Evolutionary conservation across 106 monocot genomes (phyloP), one percentile per base, ranked within the genome.

Genomic region (Gastrodia elata): DNA sequence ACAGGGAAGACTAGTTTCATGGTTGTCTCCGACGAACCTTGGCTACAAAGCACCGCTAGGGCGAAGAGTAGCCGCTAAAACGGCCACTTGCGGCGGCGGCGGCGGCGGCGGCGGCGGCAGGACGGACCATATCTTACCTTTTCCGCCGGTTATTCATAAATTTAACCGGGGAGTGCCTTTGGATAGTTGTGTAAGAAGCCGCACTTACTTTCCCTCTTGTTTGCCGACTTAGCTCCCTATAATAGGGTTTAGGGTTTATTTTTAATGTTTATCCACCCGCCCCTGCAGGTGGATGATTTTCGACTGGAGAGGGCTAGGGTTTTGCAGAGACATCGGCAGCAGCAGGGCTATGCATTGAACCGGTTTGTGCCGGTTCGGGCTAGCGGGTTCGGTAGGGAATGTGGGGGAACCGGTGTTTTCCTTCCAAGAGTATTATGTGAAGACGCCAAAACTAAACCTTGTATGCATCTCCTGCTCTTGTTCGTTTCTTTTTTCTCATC

Each of bases 391-490:
- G 70, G 64, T 3, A 35, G 73, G 30, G 38, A 34, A 15, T 39
- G 49, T 2, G 46, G 46, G 0, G 84, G 84, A 7, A 84, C 84
- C 2, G 84, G 84, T 7, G 84, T 84, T 13, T 84, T 84, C 26
- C 68, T 80, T 10, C 83, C 83, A 1, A 58, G 83, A 35, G 73
- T 71, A 5, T 7, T 2, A 11, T 26, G 48, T 25, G 42, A 34
- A 20, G 40, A 67, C 28, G 37, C 36, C 49, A 40, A 16, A 1
- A 69, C 28, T 27, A 77, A 77, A 40, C 36, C 56, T 32, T 27
- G 70, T 71, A 32, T 40, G 48, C 44, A 8, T 1, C 18, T 52
- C 4, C 0, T 52, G 2, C 20, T n/a, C n/a, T 49, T 49, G 22
- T 20, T 0, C 5, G 6, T 49, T 6, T 49, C 2, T 22, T 49